Evolutionary conservation across 345 rosid species (phyloP).

Genomic region (Atalantia buxifolia): DNA sequence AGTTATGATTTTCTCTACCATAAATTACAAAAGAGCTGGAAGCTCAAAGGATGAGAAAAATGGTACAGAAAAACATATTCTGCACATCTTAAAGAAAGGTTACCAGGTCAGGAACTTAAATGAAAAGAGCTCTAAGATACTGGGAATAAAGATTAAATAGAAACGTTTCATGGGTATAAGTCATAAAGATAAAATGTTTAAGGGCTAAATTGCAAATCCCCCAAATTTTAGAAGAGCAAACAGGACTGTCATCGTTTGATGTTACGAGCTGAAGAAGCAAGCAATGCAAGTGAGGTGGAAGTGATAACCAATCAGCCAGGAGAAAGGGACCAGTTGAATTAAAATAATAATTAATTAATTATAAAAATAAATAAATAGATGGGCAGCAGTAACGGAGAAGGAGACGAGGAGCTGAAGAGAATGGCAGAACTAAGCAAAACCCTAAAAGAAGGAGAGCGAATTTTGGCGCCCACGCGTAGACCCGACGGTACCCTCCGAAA

Average conservation of each 20-base stretch:
- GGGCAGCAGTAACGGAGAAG: constrained; percentile 42
- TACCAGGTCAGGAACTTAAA: too few species aligned
- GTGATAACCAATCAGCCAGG: neutral
- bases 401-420: constrained; percentile 36
- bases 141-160: too few species aligned
- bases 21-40: too few species aligned
- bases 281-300: neutral
- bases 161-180: too few species aligned
- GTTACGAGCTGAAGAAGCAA: neutral
- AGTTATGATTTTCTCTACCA: too few species aligned
- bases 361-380: constrained; percentile 11
- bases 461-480: constrained; percentile 76
- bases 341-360: neutral
- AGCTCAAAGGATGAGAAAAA: too few species aligned
- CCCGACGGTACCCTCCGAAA: constrained; percentile 92
- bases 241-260: neutral
- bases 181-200: too few species aligned
- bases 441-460: constrained; percentile 97
- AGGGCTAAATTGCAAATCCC: neutral
- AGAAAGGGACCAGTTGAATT: too few species aligned
- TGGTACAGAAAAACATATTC: too few species aligned
- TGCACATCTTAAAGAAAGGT: too few species aligned
- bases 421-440: constrained; percentile 79
- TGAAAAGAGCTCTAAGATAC: too few species aligned
- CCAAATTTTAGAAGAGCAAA: neutral